Evolutionary conservation across 495 filamentous ascomycete species (phyloP), one percentile per base, ranked within the genome.

Genomic region (Aspergillus sclerotioniger): DNA sequence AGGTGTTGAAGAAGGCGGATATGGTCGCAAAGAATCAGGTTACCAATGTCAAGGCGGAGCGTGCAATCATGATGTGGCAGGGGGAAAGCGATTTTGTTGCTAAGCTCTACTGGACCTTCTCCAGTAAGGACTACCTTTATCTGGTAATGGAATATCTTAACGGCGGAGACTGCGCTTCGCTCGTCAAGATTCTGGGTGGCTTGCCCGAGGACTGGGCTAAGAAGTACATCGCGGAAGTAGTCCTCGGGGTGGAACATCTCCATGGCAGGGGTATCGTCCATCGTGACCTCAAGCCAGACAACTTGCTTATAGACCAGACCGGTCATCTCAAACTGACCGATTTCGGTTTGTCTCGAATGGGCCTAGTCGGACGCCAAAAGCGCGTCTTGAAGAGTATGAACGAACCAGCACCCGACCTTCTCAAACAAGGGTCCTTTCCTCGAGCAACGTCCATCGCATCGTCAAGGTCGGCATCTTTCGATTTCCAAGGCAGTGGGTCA

Each of bases 21-120:
- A 98, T 98, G 94, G 90, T 98, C 60, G 95, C 95, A 52, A 98
- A 98, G 71, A 98, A 98, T 72, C 94, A 98, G 70, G 92, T 98
- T 65, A 96, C 93, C 48, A 98, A 98, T 67, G 94, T 98, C 60
- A 96, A 98, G 74, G 94, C 95, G 10, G 94, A 98, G 72, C 83
- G 94, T 61, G 95, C 95, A n/a, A 98, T 98, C 65, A 97, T 98
- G 94, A 98, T 98, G 95, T 96, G 94, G 86, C 95, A 98, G 76
- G 95, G 95, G 25, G 94, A 98, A 67, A 98, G 94, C 72, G 94
- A 98, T 61, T 98, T 98, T 72, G 94, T 98, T 50, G 94, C 94
- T 15, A 98, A 98, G 72, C 80, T 98, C 6, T 98, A 97, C 75
- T 98, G 94, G 94, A 98, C 94, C 0, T 98, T 98, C 67, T 93